A percentile compares a stretch with the other conserved stretches of the same genome.
phyloP scores from a whole-genome alignment of 2,329 filamentous ascomycete species.

The Tetracladium maxilliforme region DNA sequence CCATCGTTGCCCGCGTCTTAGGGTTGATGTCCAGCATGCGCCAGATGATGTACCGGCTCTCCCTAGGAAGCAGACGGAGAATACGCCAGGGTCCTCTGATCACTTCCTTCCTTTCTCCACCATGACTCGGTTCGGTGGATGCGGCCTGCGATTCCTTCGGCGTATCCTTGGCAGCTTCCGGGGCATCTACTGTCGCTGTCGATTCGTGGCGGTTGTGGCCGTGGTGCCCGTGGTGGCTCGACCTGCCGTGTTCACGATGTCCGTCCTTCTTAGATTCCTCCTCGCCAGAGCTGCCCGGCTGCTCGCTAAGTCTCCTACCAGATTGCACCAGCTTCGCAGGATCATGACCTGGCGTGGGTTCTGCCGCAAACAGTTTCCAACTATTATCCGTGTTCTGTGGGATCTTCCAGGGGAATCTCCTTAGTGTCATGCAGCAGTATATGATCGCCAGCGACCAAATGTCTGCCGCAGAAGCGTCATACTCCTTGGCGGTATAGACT shows the following conservation, averaged over 20 bases:
- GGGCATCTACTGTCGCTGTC: too few relatives aligned
- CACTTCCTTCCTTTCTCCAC: constrained; percentile 51
- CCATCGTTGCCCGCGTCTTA: constrained; percentile 66
- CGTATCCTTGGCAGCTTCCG: constrained; percentile 2
- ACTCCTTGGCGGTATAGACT: constrained; percentile 86
- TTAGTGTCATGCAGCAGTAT: constrained; percentile 95
- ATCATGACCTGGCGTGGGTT: constrained; percentile 67
- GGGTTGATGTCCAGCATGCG: constrained; percentile 88
- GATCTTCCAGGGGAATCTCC: constrained; percentile 94
- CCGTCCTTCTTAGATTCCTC: too few relatives aligned
- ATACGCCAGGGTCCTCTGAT: constrained; percentile 91
- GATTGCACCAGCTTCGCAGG: too few relatives aligned
- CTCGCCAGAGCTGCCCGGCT: too few relatives aligned
- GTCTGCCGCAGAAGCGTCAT: constrained; percentile 86
- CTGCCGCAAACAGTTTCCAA: constrained; percentile 80
- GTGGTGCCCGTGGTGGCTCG: too few relatives aligned
- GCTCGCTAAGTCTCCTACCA: too few relatives aligned
- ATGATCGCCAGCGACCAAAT: constrained; percentile 98
- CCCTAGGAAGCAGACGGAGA: constrained; percentile 71
- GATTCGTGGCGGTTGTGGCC: too few relatives aligned
- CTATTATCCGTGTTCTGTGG: constrained; percentile 86
- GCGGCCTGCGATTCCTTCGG: too few relatives aligned
- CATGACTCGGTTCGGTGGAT: too few relatives aligned
- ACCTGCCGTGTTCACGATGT: too few relatives aligned
- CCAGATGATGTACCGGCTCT: constrained; percentile 79